phyloP scores from a whole-genome alignment of 2,329 filamentous ascomycete genomes.

The Cylindrodendrum hubeiense region DNA sequence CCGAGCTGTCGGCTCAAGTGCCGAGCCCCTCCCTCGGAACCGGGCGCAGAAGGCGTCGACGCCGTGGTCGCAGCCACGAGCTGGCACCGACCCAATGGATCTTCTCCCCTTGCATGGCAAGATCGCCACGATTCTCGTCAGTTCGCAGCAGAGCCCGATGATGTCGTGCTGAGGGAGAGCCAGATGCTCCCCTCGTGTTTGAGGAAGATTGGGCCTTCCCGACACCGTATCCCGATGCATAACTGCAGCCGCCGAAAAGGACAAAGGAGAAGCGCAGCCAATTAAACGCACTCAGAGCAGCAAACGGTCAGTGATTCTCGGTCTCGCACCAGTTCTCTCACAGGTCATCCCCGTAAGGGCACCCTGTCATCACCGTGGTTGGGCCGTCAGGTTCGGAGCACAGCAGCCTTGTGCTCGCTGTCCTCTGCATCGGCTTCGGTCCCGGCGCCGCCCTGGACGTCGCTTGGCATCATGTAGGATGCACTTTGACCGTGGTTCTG shows the following conservation, averaged over 20 bases:
- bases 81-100: not conserved
- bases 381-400: conserved; percentile 29
- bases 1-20: not conserved
- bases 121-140: not conserved
- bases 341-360: not conserved
- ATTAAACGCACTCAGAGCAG: not conserved
- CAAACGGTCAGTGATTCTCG: not conserved
- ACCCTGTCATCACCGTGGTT: conserved; percentile 3
- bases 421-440: conserved; percentile 6
- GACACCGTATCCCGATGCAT: conserved; percentile 1
- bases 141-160: not conserved
- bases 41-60: not conserved
- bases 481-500: conserved; percentile 19
- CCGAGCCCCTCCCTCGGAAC: conserved; percentile 6
- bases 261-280: not conserved
- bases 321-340: conserved; percentile 4
- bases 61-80: not conserved
- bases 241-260: not conserved
- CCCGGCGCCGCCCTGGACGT: conserved; percentile 24
- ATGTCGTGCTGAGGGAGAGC: not conserved
- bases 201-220: not conserved
- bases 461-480: conserved; percentile 37
- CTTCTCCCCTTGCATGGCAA: not conserved
- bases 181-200: not conserved
- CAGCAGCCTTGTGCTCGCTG: conserved; percentile 37